Evolutionary conservation across 306 rosid species (phyloP).

Genomic region (Medicago arabica): DNA sequence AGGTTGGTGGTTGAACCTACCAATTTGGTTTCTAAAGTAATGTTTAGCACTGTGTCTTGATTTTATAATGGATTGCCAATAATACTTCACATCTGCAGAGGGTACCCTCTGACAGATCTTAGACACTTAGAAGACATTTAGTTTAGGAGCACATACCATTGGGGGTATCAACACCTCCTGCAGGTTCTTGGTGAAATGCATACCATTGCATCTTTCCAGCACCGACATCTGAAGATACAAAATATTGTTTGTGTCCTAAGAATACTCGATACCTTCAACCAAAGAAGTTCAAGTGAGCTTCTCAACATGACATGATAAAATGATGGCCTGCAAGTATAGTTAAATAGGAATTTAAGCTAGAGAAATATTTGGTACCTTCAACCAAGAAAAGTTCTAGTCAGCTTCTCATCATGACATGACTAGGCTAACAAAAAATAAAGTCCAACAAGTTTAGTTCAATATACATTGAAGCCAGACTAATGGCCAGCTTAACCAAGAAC

Average conservation of each 20-base stretch:
- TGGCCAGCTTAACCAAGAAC: no score
- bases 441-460: no score
- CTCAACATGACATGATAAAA: slow-evolving; percentile 32
- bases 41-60: not conserved
- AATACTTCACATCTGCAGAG: no score
- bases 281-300: slow-evolving; percentile 44
- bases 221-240: slow-evolving; percentile 96
- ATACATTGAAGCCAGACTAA: no score
- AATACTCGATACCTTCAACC: slow-evolving; percentile 88
- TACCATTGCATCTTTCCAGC: slow-evolving; percentile 99
- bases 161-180: no score
- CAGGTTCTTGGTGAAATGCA: slow-evolving; percentile 65
- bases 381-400: no score
- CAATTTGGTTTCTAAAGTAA: not conserved
- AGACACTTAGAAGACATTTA: no score
- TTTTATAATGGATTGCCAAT: not conserved
- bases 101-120: no score
- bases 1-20: no score
- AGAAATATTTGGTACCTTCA: not conserved
- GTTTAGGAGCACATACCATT: no score
- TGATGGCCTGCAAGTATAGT: slow-evolving; percentile 5
- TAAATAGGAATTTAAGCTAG: slow-evolving; percentile 20
- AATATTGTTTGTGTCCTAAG: slow-evolving; percentile 98
- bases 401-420: no score
- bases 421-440: no score